phyloP scores from a whole-genome alignment of 75 land plant genomes.

The Pinus albicaulis region DNA sequence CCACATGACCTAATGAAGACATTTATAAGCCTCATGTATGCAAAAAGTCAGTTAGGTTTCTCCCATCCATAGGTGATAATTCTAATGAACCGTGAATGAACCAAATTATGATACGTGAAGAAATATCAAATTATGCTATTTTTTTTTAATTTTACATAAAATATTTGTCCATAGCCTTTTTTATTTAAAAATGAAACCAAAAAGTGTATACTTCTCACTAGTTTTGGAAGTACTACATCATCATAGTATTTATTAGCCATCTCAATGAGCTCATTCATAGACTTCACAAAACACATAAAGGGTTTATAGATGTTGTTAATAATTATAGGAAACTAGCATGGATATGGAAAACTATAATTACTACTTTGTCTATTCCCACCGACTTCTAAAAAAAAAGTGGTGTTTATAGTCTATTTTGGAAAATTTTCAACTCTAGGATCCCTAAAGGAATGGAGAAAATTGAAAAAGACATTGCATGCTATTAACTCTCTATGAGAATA shows the following conservation, averaged over 20 bases:
- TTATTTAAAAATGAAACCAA: neutral
- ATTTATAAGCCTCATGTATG: slow-evolving; percentile 93
- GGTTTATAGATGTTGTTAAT: neutral
- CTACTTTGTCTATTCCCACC: neutral
- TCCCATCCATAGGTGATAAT: slow-evolving; percentile 97
- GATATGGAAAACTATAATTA: neutral
- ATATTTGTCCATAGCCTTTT: neutral
- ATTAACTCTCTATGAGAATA: neutral
- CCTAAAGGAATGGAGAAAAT: neutral
- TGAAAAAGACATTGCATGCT: neutral
- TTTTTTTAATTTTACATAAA: neutral
- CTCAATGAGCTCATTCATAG: slow-evolving; percentile 74
- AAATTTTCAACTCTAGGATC: no score
- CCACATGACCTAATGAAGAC: slow-evolving; percentile 95
- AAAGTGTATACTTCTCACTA: slow-evolving; percentile 41
- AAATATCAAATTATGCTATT: slow-evolving; percentile 5
- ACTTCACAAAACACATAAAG: slow-evolving; percentile 28
- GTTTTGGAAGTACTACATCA: slow-evolving; percentile 88
- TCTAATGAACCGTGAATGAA: no score
- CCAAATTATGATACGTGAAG: slow-evolving; percentile 90
- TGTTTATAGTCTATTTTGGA: neutral
- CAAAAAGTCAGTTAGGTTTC: slow-evolving; percentile 97
- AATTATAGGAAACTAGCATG: neutral
- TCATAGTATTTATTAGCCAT: slow-evolving; percentile 81
- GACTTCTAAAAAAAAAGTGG: neutral